These are phyloP conservation scores for Aspergillus campestris DNA, from an alignment of 495 filamentous ascomycete species.

Conservation along the genomic window DNA sequence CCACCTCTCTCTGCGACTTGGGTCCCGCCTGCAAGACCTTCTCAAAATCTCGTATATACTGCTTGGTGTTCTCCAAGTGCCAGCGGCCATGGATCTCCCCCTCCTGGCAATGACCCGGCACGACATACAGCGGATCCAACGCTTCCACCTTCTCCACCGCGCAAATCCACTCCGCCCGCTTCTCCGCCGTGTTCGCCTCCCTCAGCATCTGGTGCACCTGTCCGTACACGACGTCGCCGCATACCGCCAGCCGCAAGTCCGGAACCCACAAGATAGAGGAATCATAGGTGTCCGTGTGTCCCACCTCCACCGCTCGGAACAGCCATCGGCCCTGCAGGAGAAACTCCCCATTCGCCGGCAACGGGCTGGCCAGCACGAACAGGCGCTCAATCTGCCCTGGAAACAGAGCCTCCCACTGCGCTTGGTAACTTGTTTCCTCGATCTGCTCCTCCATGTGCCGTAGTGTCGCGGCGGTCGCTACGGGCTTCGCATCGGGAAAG, in stretches of 20 bases:
- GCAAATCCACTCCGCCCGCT: slow-evolving; percentile 23
- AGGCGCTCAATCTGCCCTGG: slow-evolving; percentile 9
- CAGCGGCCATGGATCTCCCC: slow-evolving; percentile 4
- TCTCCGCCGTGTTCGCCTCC: slow-evolving; percentile 18
- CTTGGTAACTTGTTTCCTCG: background rate
- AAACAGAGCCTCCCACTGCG: slow-evolving; percentile 15
- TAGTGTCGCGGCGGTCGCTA: slow-evolving; percentile 22
- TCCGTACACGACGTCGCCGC: slow-evolving; percentile 30
- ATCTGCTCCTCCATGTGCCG: slow-evolving; percentile 26
- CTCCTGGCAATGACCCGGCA: slow-evolving; percentile 7
- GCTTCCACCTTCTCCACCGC: slow-evolving; percentile 25
- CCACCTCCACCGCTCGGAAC: slow-evolving; percentile 18
- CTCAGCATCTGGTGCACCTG: slow-evolving; percentile 25
- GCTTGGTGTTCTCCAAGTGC: slow-evolving; percentile 5
- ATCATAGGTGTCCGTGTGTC: slow-evolving; percentile 24
- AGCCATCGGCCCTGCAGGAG: slow-evolving; percentile 16
- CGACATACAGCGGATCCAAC: slow-evolving; percentile 11
- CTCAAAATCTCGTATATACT: slow-evolving; percentile 7
- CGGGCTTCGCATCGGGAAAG: slow-evolving; percentile 17
- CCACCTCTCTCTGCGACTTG: slow-evolving; percentile 5
- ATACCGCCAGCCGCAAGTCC: slow-evolving; percentile 18
- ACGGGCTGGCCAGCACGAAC: slow-evolving; percentile 2
- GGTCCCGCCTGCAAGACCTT: background rate
- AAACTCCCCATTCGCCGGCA: slow-evolving; percentile 9
- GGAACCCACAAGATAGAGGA: slow-evolving; percentile 23